phyloP scores from a whole-genome alignment of 2,329 filamentous ascomycete species.

The Dothideomycetes sp. region DNA sequence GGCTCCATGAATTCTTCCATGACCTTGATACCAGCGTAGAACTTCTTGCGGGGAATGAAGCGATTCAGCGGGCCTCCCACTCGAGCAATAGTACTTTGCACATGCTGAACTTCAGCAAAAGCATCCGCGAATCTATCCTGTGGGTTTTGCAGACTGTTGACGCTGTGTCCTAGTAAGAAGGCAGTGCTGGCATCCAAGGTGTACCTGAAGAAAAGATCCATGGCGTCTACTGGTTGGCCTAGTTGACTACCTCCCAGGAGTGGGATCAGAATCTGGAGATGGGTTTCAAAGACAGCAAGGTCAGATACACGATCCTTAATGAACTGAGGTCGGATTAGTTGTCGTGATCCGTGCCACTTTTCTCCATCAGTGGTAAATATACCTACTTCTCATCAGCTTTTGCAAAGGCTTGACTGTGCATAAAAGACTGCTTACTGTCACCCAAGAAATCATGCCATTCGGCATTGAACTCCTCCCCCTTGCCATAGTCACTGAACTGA shows the following conservation, averaged over 20 bases:
- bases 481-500: conserved; percentile 78
- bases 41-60: conserved; percentile 56
- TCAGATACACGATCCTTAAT: conserved; percentile 76
- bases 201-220: conserved; percentile 72
- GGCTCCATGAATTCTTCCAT: conserved; percentile 69
- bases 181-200: conserved; percentile 80
- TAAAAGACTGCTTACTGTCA: conserved; percentile 55
- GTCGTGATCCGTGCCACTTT: conserved; percentile 70
- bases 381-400: conserved; percentile 23
- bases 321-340: conserved; percentile 78
- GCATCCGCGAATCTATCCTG: conserved; percentile 66
- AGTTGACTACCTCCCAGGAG: conserved; percentile 40
- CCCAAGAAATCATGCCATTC: conserved; percentile 71
- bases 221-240: conserved; percentile 55
- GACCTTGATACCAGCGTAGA: conserved; percentile 53
- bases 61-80: conserved; percentile 54
- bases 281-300: conserved; percentile 69
- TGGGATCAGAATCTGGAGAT: conserved; percentile 64
- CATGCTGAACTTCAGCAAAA: conserved; percentile 68
- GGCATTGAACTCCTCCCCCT: conserved; percentile 63
- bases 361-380: conserved; percentile 67
- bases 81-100: conserved; percentile 59
- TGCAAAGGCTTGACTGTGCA: neutral
- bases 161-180: conserved; percentile 71
- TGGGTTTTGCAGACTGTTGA: conserved; percentile 50